Base-by-base conservation (phyloP, 1,139 yeast species). In the Nakaseomyces uthaithaninus region DNA sequence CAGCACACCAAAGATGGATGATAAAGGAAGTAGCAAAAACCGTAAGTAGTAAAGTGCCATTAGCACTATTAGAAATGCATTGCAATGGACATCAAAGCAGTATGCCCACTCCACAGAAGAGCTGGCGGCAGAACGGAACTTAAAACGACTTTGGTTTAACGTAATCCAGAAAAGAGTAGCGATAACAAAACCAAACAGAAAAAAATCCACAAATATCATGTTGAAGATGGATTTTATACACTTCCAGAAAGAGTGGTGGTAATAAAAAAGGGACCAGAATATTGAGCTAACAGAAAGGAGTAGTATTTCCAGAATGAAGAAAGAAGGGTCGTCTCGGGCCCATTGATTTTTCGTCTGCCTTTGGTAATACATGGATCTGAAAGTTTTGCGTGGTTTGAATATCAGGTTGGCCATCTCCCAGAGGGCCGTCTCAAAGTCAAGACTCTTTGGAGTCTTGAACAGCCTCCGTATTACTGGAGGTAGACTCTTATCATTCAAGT, bases 71-170 rank as follows among this genome's bases (percentile, higher is more conserved):
- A 87, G 66, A 54, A 85, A 87, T 26, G 95, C 75, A 61, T 87
- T 87, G 64, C 95, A 86, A 61, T 87, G 96, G 19, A 87, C 80
- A 57, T 87, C 96, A 60, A 87, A 87, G 63, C 96, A 86, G 58
- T 85, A 87, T 0, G 91, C 89, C 95, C 95, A 87, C 56, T 86
- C 95, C 37, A 87, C 69, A 48, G 77, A 75, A 41, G 76, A 75
- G 34, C 74, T 71, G 40, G 66, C 63, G 2, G 65, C 55, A 11
- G 56, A 51, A 27, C 52, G 54, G 33, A 65, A 65, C 42, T 67
- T 66, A 47, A 85, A 71, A 45, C 83, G 68, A 12, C 54, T 47
- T 50, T 71, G 71, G 56, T 82, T 83, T 24, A 86, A 77, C 30
- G 82, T 56, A 14, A 77, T 47, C 94, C 94, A 87, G 19, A 80